These are phyloP conservation scores for Ogataea hybrid DNA, from an alignment of 1,139 yeast genomes.

Conservation along the genomic window DNA sequence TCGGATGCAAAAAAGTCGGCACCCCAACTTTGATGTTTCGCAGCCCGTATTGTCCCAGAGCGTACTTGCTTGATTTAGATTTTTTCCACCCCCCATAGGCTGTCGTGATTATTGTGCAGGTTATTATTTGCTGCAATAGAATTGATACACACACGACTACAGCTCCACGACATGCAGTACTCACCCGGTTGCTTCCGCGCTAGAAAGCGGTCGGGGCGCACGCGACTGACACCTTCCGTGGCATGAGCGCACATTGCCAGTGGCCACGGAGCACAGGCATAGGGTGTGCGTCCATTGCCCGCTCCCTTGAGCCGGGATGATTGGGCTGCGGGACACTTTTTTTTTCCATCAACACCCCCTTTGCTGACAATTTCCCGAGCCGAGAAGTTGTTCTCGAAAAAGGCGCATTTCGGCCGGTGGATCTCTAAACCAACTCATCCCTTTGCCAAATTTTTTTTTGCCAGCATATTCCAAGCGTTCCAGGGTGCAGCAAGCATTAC, in stretches of 20 bases:
- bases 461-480: constrained; percentile 1
- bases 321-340: too few species aligned
- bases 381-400: constrained; percentile 3
- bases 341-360: not conserved
- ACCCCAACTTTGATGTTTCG: constrained; percentile 10
- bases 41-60: constrained; percentile 3
- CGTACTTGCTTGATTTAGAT: constrained; percentile 7
- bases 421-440: constrained; percentile 4
- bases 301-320: not conserved
- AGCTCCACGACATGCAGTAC: constrained; percentile 2
- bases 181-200: constrained; percentile 9
- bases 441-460: constrained; percentile 1
- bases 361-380: constrained; percentile 3
- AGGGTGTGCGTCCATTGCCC: not conserved
- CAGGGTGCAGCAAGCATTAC: constrained; percentile 1
- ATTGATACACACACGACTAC: constrained; percentile 3
- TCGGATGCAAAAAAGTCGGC: constrained; percentile 6
- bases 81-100: constrained; percentile 7
- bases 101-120: not conserved
- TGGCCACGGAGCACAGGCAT: not conserved
- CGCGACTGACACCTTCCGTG: not conserved
- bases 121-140: constrained; percentile 5
- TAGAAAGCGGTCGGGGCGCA: not conserved
- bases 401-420: constrained; percentile 10
- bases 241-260: not conserved